Percentiles rank a stretch among this genome's conserved stretches.
Conservation (phyloP, 2,329 filamentous ascomycete species). For the Monilinia aucupariae region DNA sequence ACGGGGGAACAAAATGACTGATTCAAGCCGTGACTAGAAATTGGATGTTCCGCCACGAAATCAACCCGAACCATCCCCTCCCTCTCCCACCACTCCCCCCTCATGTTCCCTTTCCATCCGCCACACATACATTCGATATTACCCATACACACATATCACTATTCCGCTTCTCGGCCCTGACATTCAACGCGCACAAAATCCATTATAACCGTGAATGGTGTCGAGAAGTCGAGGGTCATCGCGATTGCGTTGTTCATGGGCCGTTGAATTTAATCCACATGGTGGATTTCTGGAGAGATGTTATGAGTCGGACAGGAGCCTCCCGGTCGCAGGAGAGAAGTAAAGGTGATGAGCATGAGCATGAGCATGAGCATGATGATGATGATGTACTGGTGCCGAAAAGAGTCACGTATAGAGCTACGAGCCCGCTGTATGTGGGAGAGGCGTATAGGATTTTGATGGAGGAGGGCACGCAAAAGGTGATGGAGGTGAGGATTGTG, state of each 20-base stretch:
- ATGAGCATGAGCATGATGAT: too few species aligned
- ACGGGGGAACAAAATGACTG: not conserved
- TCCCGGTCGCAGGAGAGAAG: conserved; percentile 13
- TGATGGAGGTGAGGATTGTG: conserved; percentile 28
- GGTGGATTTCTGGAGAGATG: conserved; percentile 60
- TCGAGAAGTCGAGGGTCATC: conserved; percentile 50
- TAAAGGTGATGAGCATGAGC: not conserved
- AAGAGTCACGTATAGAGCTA: conserved; percentile 44
- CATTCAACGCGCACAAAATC: conserved; percentile 81
- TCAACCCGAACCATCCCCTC: conserved; percentile 20
- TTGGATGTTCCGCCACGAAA: conserved; percentile 33
- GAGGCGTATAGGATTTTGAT: conserved; percentile 43
- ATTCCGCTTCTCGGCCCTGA: conserved; percentile 79
- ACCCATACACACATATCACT: conserved; percentile 39
- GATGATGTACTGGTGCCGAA: conserved; percentile 33
- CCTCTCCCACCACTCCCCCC: conserved; percentile 25
- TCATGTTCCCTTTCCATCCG: conserved; percentile 20
- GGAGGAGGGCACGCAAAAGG: conserved; percentile 34
- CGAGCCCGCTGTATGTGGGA: conserved; percentile 45
- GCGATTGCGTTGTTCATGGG: conserved; percentile 70
- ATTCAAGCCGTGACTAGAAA: conserved; percentile 22
- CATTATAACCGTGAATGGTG: conserved; percentile 63
- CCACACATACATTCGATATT: conserved; percentile 32
- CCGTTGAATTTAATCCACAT: conserved; percentile 71
- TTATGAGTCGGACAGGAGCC: conserved; percentile 14